Evolutionary conservation across 805 yeast species (phyloP), one percentile per base, ranked within the genome.

Genomic region (Myxozyma sirexii): DNA sequence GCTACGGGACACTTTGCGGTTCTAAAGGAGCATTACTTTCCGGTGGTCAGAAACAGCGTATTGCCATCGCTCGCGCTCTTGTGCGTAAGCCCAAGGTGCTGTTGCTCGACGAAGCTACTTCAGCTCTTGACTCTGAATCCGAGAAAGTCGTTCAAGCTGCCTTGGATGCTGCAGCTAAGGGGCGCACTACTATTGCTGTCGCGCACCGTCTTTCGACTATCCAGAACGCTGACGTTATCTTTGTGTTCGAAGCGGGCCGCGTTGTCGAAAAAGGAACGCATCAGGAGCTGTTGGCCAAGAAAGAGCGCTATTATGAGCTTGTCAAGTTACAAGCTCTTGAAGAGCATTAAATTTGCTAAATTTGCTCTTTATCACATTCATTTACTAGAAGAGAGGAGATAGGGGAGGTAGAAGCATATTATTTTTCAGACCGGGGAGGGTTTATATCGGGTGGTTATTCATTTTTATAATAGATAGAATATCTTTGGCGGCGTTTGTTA

Each of bases 201-300:
- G 92, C 92, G 8, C 93, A 87, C 72, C 77, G 92, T 67, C 77
- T 87, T 74, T 80, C 80, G 62, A 84, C 88, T 0, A 84, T 84
- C 60, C 72, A 76, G 49, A 77, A 79, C 58, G 81, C 90, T 0
- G 76, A 80, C 49, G 75, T 75, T 52, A 83, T 86, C 19, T 78
- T 79, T 48, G 78, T 84, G 56, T 70, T 87, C 55, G 76, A 78
- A 54, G 72, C 76, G 44, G 91, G 92, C 17, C 71, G 72, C 38
- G 81, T 86, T 38, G 71, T 74, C 3, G 90, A 86, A 67, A 68
- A 73, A 8, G 84, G 86, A 3, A 72, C 76, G 2, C 83, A 76
- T 65, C 68, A 72, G 1, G 77, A 77, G 24, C 76, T 80, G 13
- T 69, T 76, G 45, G 64, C 61, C 4, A 47, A 44, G 35, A 54